phyloP scores from a whole-genome alignment of 2,329 filamentous ascomycete species.

The Pseudogymnoascus sp. region DNA sequence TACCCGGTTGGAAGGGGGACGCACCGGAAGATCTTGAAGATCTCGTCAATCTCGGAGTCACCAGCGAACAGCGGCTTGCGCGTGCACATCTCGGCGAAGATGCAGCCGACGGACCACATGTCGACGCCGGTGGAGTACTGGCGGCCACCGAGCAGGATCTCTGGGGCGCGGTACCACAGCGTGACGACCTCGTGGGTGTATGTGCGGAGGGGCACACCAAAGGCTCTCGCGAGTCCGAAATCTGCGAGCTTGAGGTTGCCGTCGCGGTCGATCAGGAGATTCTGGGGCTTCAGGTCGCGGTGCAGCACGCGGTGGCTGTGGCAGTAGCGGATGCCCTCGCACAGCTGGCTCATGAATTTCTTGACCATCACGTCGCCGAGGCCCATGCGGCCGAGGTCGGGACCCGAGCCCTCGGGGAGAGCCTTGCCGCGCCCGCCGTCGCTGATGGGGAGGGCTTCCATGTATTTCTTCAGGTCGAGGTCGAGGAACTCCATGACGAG shows the following conservation, averaged over 20 bases:
- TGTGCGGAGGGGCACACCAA: slow-evolving; percentile 82
- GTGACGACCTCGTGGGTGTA: slow-evolving; percentile 96
- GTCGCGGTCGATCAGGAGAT: slow-evolving; percentile 76
- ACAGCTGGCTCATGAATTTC: slow-evolving; percentile 86
- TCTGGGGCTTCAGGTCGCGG: slow-evolving; percentile 85
- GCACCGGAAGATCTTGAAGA: slow-evolving; percentile 89
- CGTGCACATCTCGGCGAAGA: slow-evolving; percentile 95
- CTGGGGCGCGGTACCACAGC: slow-evolving; percentile 84
- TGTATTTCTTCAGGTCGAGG: slow-evolving; percentile 89
- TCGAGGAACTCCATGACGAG: slow-evolving; percentile 90
- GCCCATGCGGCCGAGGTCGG: slow-evolving; percentile 58
- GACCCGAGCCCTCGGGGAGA: slow-evolving; percentile 66
- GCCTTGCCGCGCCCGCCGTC: slow-evolving; percentile 81
- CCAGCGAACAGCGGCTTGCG: slow-evolving; percentile 87
- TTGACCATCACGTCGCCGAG: slow-evolving; percentile 76
- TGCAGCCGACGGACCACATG: slow-evolving; percentile 93
- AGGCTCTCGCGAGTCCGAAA: slow-evolving; percentile 82
- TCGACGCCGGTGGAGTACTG: slow-evolving; percentile 93
- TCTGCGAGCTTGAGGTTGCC: slow-evolving; percentile 87
- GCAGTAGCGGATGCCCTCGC: slow-evolving; percentile 79
- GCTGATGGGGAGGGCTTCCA: slow-evolving; percentile 79
- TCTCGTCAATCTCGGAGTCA: slow-evolving; percentile 88
- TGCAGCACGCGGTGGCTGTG: slow-evolving; percentile 83
- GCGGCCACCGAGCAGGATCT: slow-evolving; percentile 82
- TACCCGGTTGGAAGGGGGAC: slow-evolving; percentile 18